phyloP scores from a whole-genome alignment of 768 basidiomycete genomes.

The Agaricus blazei region DNA sequence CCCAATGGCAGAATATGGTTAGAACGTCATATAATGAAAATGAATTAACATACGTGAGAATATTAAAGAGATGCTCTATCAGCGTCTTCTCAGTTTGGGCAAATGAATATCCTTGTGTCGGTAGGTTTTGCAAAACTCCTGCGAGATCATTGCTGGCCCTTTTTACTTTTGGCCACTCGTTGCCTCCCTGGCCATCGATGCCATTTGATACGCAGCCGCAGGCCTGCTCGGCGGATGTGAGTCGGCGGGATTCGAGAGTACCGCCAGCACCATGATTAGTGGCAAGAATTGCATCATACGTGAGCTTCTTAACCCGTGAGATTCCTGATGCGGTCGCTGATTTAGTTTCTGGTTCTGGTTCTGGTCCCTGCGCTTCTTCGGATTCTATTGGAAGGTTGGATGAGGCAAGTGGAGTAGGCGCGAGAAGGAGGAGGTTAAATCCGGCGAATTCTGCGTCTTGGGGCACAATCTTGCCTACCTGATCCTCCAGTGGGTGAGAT shows the following conservation, averaged over 20 bases:
- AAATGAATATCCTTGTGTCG: slow-evolving; percentile 6
- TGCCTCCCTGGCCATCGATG: slow-evolving; percentile 54
- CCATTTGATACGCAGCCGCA: slow-evolving; percentile 74
- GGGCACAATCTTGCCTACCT: slow-evolving; percentile 41
- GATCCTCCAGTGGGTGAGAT: slow-evolving; percentile 41
- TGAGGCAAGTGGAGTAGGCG: slow-evolving; percentile 30
- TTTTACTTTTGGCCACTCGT: slow-evolving; percentile 71
- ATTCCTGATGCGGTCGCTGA: neutral
- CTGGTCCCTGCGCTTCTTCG: neutral
- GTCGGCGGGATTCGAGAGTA: slow-evolving; percentile 43
- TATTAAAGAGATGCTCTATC: slow-evolving; percentile 52
- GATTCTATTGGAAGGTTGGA: slow-evolving; percentile 17
- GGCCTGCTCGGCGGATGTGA: slow-evolving; percentile 42
- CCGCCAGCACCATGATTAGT: slow-evolving; percentile 75
- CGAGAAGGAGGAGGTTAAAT: slow-evolving; percentile 74
- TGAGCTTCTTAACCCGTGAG: slow-evolving; percentile 8
- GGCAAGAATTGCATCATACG: slow-evolving; percentile 50
- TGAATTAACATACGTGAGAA: slow-evolving; percentile 58
- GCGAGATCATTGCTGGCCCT: slow-evolving; percentile 48
- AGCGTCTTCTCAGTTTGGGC: slow-evolving; percentile 43
- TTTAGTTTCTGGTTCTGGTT: slow-evolving; percentile 5
- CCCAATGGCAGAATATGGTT: slow-evolving; percentile 13
- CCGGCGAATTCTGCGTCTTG: slow-evolving; percentile 60
- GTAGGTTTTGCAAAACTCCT: slow-evolving; percentile 32
- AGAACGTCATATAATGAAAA: slow-evolving; percentile 1